Conservation (phyloP, 257 asterid species). For the Verbena officinalis region DNA sequence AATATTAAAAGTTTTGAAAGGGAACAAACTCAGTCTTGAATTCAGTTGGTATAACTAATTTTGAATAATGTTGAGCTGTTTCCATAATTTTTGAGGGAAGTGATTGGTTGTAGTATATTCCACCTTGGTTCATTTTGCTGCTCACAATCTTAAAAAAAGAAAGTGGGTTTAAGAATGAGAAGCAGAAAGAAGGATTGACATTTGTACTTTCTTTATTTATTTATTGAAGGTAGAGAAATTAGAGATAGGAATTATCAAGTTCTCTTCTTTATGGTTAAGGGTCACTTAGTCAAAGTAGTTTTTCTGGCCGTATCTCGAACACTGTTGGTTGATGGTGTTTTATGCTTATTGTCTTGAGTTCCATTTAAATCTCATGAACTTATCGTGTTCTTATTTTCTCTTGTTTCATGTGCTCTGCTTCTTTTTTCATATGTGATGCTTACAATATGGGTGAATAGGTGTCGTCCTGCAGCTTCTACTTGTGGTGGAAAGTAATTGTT, state of each 20-base stretch:
- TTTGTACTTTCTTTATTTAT: slow-evolving; percentile 1
- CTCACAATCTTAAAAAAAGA: neutral
- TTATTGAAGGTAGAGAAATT: neutral
- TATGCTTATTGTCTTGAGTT: slow-evolving; percentile 10
- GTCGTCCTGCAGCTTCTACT: slow-evolving; percentile 8
- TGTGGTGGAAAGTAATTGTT: neutral
- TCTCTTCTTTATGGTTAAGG: slow-evolving; percentile 13
- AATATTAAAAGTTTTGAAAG: neutral
- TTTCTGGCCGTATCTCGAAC: slow-evolving; percentile 4
- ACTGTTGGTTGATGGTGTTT: neutral
- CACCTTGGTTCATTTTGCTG: neutral
- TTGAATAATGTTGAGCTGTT: slow-evolving; percentile 1
- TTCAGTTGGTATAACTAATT: slow-evolving; percentile 13
- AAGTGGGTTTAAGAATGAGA: neutral
- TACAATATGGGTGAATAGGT: slow-evolving; percentile 22
- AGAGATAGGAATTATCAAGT: slow-evolving; percentile 10
- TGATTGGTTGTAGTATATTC: slow-evolving; percentile 15
- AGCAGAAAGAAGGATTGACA: neutral
- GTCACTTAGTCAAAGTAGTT: slow-evolving; percentile 6
- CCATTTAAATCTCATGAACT: slow-evolving; percentile 15
- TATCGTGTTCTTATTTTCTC: slow-evolving; percentile 20
- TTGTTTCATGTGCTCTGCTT: slow-evolving; percentile 27
- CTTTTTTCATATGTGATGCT: slow-evolving; percentile 10
- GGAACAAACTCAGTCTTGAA: slow-evolving; percentile 25
- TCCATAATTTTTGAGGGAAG: slow-evolving; percentile 5